These are phyloP conservation scores for Miscanthus lutarioriparius DNA, from an alignment of 176 grass and related monocot species.

Conservation along the genomic window DNA sequence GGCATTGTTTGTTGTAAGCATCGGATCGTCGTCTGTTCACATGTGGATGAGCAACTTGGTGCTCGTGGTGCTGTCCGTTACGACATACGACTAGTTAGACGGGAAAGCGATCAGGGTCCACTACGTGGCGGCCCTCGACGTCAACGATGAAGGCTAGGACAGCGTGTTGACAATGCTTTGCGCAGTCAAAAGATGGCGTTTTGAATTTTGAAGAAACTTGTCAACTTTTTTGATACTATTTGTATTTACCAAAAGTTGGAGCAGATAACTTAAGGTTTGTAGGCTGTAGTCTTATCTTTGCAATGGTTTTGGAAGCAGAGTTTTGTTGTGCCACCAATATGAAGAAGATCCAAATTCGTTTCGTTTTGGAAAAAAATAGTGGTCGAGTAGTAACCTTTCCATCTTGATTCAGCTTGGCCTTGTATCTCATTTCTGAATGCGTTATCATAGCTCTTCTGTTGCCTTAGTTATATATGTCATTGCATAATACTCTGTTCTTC, in stretches of 20 bases:
- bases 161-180: constrained; percentile 19
- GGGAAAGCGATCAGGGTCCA: constrained; percentile 14
- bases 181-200: constrained; percentile 15
- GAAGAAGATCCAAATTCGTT: not conserved
- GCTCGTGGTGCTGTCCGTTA: constrained; percentile 2
- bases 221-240: not conserved
- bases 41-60: not conserved
- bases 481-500: too few species aligned
- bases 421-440: not conserved
- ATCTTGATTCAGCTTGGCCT: too few species aligned
- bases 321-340: not conserved
- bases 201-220: not conserved
- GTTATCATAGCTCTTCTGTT: not conserved
- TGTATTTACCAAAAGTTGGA: not conserved
- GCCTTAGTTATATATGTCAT: not conserved
- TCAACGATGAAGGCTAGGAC: not conserved
- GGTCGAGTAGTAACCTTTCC: not conserved
- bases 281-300: not conserved
- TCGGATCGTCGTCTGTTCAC: not conserved
- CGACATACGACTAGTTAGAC: not conserved
- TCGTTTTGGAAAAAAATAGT: not conserved
- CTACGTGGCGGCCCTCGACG: not conserved
- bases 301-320: constrained; percentile 5
- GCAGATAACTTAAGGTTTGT: not conserved
- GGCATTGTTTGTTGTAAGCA: too few species aligned